Conservation (phyloP, 331 rosid species). For the Dryas integrifolia region DNA sequence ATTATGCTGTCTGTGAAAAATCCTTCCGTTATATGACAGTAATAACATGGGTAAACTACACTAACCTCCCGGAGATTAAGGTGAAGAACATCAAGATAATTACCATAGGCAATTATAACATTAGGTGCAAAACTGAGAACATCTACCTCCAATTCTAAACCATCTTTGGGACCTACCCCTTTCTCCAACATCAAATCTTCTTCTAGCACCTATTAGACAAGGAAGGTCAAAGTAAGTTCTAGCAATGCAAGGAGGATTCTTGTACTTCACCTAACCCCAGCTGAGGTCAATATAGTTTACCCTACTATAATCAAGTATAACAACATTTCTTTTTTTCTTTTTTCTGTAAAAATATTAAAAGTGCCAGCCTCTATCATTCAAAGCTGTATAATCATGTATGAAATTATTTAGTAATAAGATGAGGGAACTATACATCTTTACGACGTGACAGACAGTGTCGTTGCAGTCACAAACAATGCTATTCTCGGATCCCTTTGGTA, state of each 20-base stretch:
- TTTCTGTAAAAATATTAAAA: background rate
- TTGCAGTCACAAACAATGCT: slow-evolving; percentile 37
- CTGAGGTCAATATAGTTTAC: slow-evolving; percentile 17
- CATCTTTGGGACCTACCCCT: background rate
- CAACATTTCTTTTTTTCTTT: background rate
- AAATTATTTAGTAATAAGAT: slow-evolving; percentile 13
- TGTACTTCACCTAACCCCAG: slow-evolving; percentile 7
- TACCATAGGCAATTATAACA: background rate
- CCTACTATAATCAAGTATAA: background rate
- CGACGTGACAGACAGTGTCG: slow-evolving; percentile 54
- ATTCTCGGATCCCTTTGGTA: slow-evolving; percentile 20
- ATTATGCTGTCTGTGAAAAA: background rate
- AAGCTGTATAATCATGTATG: background rate
- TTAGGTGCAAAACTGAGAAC: slow-evolving; percentile 9
- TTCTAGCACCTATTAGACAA: slow-evolving; percentile 19
- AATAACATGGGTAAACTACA: background rate
- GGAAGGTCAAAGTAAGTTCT: slow-evolving; percentile 13
- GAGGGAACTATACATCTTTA: slow-evolving; percentile 49
- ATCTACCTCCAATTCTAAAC: slow-evolving; percentile 9
- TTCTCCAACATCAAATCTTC: background rate
- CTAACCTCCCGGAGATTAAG: slow-evolving; percentile 11
- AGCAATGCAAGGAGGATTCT: slow-evolving; percentile 14
- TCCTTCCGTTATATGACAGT: background rate
- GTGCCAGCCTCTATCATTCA: background rate
- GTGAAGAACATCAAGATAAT: slow-evolving; percentile 13